Conservation (phyloP, 2,329 filamentous ascomycete genomes). For the Verticillium isaacii region DNA sequence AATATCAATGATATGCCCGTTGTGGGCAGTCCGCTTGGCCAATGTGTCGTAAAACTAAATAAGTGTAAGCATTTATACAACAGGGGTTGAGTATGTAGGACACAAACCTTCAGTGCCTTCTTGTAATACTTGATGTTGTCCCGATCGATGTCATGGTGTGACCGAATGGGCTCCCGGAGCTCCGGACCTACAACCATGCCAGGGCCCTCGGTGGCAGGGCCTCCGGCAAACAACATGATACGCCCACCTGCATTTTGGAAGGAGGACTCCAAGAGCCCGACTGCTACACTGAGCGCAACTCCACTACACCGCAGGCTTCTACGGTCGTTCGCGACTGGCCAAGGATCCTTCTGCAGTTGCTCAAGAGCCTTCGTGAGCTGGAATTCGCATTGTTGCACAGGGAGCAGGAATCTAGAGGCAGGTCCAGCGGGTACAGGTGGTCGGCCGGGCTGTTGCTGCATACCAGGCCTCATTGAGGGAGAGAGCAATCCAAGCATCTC, state of each 20-base stretch:
- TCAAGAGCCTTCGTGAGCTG: constrained; percentile 95
- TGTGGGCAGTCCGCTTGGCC: constrained; percentile 90
- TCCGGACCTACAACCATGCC: constrained; percentile 96
- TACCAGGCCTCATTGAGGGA: constrained; percentile 67
- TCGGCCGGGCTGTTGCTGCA: constrained; percentile 69
- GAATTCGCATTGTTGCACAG: constrained; percentile 93
- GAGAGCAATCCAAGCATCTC: constrained; percentile 90
- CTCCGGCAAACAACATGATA: constrained; percentile 96
- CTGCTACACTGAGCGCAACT: constrained; percentile 91
- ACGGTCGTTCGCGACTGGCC: constrained; percentile 92
- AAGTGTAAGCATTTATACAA: not conserved
- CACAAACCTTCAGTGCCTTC: constrained; percentile 83
- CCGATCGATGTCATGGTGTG: constrained; percentile 96
- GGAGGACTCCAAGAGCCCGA: constrained; percentile 86
- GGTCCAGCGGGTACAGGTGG: constrained; percentile 72
- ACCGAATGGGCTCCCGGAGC: constrained; percentile 91
- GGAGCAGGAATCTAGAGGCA: constrained; percentile 84
- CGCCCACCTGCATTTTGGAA: constrained; percentile 94
- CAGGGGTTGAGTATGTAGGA: not conserved
- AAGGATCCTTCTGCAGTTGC: constrained; percentile 92
- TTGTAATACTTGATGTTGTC: constrained; percentile 99
- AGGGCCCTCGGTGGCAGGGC: constrained; percentile 90
- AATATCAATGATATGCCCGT: constrained; percentile 95
- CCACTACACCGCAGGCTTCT: constrained; percentile 89
- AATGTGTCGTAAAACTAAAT: constrained; percentile 85